Conservation (phyloP, 441 rosid species). For the Mallotus repandus region DNA sequence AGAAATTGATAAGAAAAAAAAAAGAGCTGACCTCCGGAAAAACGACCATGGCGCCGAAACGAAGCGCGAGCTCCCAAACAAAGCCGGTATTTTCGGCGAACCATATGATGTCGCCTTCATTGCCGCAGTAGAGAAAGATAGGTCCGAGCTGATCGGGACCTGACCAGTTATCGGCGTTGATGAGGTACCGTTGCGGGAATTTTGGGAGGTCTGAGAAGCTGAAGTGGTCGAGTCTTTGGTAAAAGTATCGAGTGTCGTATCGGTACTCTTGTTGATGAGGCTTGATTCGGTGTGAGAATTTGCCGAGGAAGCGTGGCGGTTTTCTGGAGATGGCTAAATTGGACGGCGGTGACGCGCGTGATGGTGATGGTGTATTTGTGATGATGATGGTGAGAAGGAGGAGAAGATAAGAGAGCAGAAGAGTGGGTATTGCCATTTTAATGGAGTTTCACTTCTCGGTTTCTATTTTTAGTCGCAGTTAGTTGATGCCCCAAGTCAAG, state of each 20-base stretch:
- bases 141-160: constrained; percentile 62
- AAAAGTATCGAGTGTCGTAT: constrained; percentile 64
- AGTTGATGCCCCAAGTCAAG: too few species aligned
- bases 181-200: constrained; percentile 72
- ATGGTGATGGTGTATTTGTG: constrained; percentile 18
- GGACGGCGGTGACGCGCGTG: constrained; percentile 30
- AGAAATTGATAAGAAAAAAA: not conserved
- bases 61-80: constrained; percentile 80
- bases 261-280: constrained; percentile 33
- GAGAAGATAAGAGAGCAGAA: constrained; percentile 13
- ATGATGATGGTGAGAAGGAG: constrained; percentile 26
- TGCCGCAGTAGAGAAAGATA: constrained; percentile 83
- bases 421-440: constrained; percentile 34
- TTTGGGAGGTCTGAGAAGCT: constrained; percentile 68
- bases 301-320: constrained; percentile 45
- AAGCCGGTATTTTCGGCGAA: constrained; percentile 79
- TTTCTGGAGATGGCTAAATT: constrained; percentile 15
- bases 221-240: constrained; percentile 79
- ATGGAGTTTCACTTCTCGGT: not conserved
- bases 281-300: constrained; percentile 27
- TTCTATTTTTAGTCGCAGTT: not conserved
- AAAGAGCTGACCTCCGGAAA: constrained; percentile 67
- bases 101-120: constrained; percentile 92
- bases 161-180: constrained; percentile 66
- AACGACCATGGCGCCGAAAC: constrained; percentile 74